phyloP scores from a whole-genome alignment of 257 asterid genomes.

The Solanum paucissectum region DNA sequence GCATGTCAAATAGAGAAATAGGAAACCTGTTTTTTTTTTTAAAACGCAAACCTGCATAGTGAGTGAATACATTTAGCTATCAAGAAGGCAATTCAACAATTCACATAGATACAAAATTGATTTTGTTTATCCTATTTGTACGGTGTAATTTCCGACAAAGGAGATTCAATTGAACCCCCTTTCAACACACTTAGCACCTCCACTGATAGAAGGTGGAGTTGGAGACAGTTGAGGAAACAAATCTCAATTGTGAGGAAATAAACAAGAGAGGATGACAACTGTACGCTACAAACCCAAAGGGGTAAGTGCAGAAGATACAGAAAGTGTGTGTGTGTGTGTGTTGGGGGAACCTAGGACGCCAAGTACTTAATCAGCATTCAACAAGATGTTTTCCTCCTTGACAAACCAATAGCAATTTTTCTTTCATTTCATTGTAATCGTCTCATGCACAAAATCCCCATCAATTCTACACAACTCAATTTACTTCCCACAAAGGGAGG shows the following conservation, averaged over 20 bases:
- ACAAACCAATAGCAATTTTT: neutral
- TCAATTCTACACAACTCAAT: neutral
- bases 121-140: neutral
- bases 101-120: neutral
- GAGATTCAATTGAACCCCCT: neutral
- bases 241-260: neutral
- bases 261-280: neutral
- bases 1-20: neutral
- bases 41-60: neutral
- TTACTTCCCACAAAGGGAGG: neutral
- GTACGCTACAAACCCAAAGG: neutral
- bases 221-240: neutral
- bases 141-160: neutral
- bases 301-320: neutral
- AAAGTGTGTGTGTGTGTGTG: neutral
- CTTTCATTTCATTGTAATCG: neutral
- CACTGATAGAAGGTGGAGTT: neutral
- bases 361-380: neutral
- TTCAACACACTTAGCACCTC: neutral
- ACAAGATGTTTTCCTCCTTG: neutral
- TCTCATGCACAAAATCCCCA: neutral
- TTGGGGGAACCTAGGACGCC: neutral
- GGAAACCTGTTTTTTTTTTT: neutral
- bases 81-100: neutral
- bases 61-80: neutral